Percentiles rank a stretch among this genome's conserved stretches.
Conservation (phyloP, 2,329 filamentous ascomycete species). For the Lachnum nothofagi region DNA sequence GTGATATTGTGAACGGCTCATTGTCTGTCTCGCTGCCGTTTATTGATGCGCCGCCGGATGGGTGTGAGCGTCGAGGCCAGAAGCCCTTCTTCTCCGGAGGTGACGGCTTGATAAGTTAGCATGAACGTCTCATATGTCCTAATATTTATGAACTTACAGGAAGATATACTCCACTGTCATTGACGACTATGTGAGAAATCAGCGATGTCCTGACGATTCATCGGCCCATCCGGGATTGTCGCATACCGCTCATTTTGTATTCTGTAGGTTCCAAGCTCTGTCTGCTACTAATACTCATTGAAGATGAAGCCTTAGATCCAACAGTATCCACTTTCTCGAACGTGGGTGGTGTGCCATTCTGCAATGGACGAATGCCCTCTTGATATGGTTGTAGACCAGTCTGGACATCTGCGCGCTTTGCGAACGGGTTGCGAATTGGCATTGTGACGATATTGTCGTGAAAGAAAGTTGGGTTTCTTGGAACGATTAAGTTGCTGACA, state of each 20-base stretch:
- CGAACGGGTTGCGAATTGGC: conserved; percentile 69
- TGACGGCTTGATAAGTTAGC: conserved; percentile 59
- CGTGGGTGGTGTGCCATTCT: conserved; percentile 43
- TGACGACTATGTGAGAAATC: conserved; percentile 65
- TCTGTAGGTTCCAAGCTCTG: conserved; percentile 61
- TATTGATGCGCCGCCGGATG: conserved; percentile 49
- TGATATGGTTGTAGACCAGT: conserved; percentile 34
- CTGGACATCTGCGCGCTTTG: conserved; percentile 47
- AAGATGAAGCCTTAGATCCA: conserved; percentile 57
- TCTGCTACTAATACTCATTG: conserved; percentile 56
- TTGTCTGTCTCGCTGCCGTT: conserved; percentile 67
- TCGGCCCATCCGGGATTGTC: neutral
- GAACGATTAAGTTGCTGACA: neutral
- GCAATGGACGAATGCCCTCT: conserved; percentile 47
- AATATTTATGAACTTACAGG: conserved; percentile 55
- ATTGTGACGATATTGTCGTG: conserved; percentile 38
- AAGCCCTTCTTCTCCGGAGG: conserved; percentile 78
- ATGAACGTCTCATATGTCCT: conserved; percentile 19
- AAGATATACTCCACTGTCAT: conserved; percentile 90
- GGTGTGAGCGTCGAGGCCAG: conserved; percentile 57
- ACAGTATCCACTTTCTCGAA: conserved; percentile 61
- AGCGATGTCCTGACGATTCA: conserved; percentile 5
- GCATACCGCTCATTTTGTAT: conserved; percentile 75
- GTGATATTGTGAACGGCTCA: conserved; percentile 89
- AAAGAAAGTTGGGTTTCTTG: neutral